These are phyloP conservation scores for Phialocephala subalpina DNA, from an alignment of 2,329 filamentous ascomycete genomes.

Conservation along the genomic window DNA sequence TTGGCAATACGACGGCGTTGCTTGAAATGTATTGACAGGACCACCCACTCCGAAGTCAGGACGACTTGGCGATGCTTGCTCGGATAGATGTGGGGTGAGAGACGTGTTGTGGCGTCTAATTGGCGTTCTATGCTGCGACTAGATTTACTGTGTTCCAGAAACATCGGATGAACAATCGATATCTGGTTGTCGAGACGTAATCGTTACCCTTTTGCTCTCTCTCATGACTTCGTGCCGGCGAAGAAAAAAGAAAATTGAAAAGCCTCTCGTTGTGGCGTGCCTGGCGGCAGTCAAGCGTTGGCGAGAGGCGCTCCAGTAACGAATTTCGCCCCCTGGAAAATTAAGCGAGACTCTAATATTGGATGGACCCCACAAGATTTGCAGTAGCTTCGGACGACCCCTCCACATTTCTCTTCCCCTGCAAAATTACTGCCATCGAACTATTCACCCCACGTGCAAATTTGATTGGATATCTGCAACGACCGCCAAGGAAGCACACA, in stretches of 20 bases:
- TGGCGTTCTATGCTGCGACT: neutral
- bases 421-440: neutral
- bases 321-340: no score
- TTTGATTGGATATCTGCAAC: constrained; percentile 23
- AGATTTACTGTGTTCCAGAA: neutral
- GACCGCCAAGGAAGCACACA: constrained; percentile 9
- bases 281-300: neutral
- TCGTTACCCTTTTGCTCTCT: no score
- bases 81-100: neutral
- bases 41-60: neutral
- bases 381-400: no score
- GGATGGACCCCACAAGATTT: no score
- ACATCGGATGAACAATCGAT: no score
- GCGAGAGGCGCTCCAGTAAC: neutral
- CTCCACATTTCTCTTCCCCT: neutral
- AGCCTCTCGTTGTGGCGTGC: neutral
- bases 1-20: neutral
- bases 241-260: no score
- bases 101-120: neutral
- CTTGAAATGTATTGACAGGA: neutral
- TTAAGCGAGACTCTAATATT: no score
- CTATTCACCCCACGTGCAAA: constrained; percentile 23
- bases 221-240: no score
- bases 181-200: no score
- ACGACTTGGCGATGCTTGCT: neutral